Percentiles rank a stretch among this genome's conserved stretches.
These are phyloP conservation scores for Schwanniomyces etchellsii DNA, from an alignment of 1,139 yeast genomes.

Conservation along the genomic window DNA sequence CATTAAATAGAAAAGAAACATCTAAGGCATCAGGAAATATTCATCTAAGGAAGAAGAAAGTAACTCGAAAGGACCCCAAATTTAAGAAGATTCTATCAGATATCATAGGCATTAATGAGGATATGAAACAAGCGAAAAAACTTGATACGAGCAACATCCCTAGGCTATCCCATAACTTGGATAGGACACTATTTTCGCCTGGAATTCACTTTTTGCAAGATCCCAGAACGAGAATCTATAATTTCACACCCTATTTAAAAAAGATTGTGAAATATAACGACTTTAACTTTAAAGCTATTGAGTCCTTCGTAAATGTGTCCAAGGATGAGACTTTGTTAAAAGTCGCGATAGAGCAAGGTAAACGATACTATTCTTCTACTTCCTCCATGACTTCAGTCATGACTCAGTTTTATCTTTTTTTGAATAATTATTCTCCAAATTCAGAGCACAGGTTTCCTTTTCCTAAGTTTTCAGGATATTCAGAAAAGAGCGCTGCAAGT, in stretches of 20 bases:
- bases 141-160: slow-evolving; percentile 27
- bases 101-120: slow-evolving; percentile 6
- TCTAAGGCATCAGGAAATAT: not conserved
- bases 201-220: slow-evolving; percentile 80
- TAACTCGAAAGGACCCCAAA: not conserved
- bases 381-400: slow-evolving; percentile 79
- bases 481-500: slow-evolving; percentile 30
- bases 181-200: slow-evolving; percentile 70
- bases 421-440: slow-evolving; percentile 41
- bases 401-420: slow-evolving; percentile 69
- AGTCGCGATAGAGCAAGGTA: slow-evolving; percentile 38
- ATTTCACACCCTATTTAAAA: slow-evolving; percentile 60
- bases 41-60: not conserved
- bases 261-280: slow-evolving; percentile 61
- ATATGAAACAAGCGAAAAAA: slow-evolving; percentile 16
- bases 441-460: slow-evolving; percentile 23
- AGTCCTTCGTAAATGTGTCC: slow-evolving; percentile 61
- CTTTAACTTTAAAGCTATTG: slow-evolving; percentile 56
- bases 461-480: slow-evolving; percentile 30
- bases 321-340: slow-evolving; percentile 50
- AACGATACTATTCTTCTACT: slow-evolving; percentile 69
- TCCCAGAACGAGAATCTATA: slow-evolving; percentile 66
- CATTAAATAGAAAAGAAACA: not conserved
- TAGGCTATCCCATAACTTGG: slow-evolving; percentile 55
- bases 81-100: slow-evolving; percentile 1